phyloP scores from a whole-genome alignment of 495 filamentous ascomycete genomes.

The Aspergillus coremiiformis region DNA sequence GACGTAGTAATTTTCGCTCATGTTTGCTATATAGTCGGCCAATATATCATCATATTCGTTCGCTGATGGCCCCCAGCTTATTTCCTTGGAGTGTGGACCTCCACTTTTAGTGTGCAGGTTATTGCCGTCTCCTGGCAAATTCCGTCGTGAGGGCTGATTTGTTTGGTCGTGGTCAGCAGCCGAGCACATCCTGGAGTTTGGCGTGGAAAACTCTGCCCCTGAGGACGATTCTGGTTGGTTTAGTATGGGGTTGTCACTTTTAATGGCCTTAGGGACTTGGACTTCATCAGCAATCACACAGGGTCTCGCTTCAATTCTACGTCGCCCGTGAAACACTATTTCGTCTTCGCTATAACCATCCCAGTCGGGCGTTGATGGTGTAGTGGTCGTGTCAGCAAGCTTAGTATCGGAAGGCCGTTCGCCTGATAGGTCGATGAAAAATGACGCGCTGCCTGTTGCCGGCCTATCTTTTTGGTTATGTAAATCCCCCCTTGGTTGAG shows the following conservation, averaged over 20 bases:
- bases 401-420: not conserved
- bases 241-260: not conserved
- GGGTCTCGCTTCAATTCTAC: not conserved
- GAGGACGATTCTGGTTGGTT: not conserved
- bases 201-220: too few relatives aligned
- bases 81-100: not conserved
- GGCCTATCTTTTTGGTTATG: not conserved
- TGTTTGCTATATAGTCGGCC: constrained; percentile 73
- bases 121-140: not conserved
- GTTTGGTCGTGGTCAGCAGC: not conserved
- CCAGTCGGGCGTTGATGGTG: not conserved
- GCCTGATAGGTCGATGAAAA: constrained; percentile 22
- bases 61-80: not conserved
- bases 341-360: constrained; percentile 38
- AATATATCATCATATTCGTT: constrained; percentile 48
- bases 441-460: constrained; percentile 1
- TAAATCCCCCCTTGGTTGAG: not conserved
- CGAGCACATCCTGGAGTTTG: not conserved
- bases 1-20: constrained; percentile 31
- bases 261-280: not conserved
- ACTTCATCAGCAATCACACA: not conserved
- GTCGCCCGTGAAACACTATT: constrained; percentile 35
- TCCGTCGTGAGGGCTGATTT: not conserved
- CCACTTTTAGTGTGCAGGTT: not conserved
- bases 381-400: not conserved